phyloP scores from a whole-genome alignment of 2,329 filamentous ascomycete species.

The Mycocentrospora acerina region DNA sequence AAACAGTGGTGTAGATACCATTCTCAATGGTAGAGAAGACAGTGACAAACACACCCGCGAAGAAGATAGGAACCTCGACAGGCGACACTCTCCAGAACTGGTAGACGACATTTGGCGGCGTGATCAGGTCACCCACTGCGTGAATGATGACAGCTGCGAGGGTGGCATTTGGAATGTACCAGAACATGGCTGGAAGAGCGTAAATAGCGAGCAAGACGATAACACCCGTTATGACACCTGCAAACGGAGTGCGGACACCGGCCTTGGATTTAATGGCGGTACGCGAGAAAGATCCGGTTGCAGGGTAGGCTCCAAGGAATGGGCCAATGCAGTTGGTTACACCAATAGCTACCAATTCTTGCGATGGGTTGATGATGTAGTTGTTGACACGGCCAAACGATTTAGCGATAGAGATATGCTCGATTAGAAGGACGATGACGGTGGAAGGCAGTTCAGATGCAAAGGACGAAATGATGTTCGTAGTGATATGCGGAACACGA shows the following conservation, averaged over 20 bases:
- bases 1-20: conserved; percentile 86
- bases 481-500: conserved; percentile 68
- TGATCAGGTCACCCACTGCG: conserved; percentile 89
- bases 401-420: conserved; percentile 96
- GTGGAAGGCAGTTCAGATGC: conserved; percentile 74
- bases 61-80: conserved; percentile 88
- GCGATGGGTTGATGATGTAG: conserved; percentile 92
- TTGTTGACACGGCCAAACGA: conserved; percentile 96
- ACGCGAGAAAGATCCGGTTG: conserved; percentile 92
- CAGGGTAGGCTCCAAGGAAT: conserved; percentile 87
- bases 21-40: conserved; percentile 87
- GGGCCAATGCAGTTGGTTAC: conserved; percentile 85
- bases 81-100: conserved; percentile 95
- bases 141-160: conserved; percentile 92
- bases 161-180: conserved; percentile 81
- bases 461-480: conserved; percentile 67
- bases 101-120: conserved; percentile 85
- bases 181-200: conserved; percentile 84
- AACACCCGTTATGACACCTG: conserved; percentile 81
- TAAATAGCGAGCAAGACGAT: conserved; percentile 91
- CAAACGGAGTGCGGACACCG: conserved; percentile 87
- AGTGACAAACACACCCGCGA: conserved; percentile 87
- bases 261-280: conserved; percentile 98
- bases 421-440: conserved; percentile 92
- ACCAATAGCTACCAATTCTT: conserved; percentile 93